Evolutionary conservation across 129 eudicot genomes (phyloP).

Genomic region (Sambucus nigra): DNA sequence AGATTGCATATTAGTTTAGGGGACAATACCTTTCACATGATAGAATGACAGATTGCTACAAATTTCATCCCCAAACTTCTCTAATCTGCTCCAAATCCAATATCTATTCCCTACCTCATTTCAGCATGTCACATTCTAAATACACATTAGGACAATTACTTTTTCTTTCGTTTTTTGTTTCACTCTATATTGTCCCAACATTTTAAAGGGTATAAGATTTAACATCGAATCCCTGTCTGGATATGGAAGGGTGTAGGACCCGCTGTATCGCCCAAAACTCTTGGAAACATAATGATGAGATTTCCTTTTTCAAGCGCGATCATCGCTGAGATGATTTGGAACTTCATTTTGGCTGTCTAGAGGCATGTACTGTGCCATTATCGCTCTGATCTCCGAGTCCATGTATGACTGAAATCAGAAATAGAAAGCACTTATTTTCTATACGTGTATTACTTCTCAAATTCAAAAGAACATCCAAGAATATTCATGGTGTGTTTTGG

Average conservation of each 20-base stretch:
- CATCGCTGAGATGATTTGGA: conserved; percentile 52
- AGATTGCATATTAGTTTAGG: not conserved
- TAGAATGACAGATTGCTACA: not conserved
- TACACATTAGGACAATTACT: conserved; percentile 1
- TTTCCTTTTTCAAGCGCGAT: conserved; percentile 42
- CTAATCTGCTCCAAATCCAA: conserved; percentile 6
- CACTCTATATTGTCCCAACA: conserved; percentile 20
- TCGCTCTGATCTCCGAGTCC: conserved; percentile 98
- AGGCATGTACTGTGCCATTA: conserved; percentile 92
- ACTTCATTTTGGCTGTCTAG: conserved; percentile 85
- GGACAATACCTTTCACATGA: not conserved
- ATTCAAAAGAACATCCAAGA: not conserved
- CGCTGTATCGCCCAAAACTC: conserved; percentile 25
- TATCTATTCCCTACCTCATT: conserved; percentile 2
- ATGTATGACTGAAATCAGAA: conserved; percentile 86
- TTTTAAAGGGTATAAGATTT: conserved; percentile 19
- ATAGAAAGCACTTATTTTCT: no score
- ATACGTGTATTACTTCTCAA: no score
- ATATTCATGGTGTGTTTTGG: not conserved
- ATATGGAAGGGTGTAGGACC: conserved; percentile 17
- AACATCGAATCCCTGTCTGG: conserved; percentile 32
- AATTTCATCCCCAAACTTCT: not conserved
- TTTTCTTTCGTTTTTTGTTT: no score
- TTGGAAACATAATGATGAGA: conserved; percentile 8
- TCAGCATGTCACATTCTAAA: conserved; percentile 10